Conservation (phyloP, 2,329 filamentous ascomycete genomes). For the Verticillium nonalfalfae region DNA sequence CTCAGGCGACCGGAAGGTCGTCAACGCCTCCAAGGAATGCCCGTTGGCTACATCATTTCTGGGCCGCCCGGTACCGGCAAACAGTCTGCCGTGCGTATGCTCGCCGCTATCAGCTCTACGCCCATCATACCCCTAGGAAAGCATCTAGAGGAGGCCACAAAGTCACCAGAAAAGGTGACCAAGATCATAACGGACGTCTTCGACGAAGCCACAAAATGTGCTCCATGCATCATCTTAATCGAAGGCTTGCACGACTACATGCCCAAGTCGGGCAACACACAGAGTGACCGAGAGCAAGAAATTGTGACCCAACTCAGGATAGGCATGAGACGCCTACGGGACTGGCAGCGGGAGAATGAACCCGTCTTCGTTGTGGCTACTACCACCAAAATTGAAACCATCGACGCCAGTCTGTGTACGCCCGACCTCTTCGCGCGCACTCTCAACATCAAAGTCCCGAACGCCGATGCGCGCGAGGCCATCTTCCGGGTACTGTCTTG, state of each 20-base stretch:
- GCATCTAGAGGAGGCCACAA: conserved; percentile 24
- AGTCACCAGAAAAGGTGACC: conserved; percentile 26
- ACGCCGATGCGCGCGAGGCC: conserved; percentile 66
- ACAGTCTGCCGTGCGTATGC: conserved; percentile 67
- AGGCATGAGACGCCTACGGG: conserved; percentile 77
- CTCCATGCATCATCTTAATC: conserved; percentile 86
- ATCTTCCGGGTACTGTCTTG: conserved; percentile 72
- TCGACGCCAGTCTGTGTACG: conserved; percentile 72
- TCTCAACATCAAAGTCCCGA: conserved; percentile 83
- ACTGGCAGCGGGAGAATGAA: conserved; percentile 63
- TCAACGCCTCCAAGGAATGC: conserved; percentile 17
- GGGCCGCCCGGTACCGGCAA: conserved; percentile 79
- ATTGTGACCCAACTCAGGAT: conserved; percentile 78
- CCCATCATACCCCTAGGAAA: conserved; percentile 57
- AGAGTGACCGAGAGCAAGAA: conserved; percentile 83
- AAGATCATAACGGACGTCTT: conserved; percentile 31
- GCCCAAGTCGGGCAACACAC: conserved; percentile 75
- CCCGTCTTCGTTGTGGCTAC: conserved; percentile 87
- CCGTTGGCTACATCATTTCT: conserved; percentile 67
- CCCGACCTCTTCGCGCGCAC: conserved; percentile 76
- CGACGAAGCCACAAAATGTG: conserved; percentile 78
- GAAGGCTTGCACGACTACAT: conserved; percentile 84
- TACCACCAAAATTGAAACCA: conserved; percentile 79
- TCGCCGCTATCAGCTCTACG: conserved; percentile 65
- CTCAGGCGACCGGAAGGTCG: conserved; percentile 4